phyloP scores from a whole-genome alignment of 2,329 filamentous ascomycete genomes.

The Venturia carpophila region DNA sequence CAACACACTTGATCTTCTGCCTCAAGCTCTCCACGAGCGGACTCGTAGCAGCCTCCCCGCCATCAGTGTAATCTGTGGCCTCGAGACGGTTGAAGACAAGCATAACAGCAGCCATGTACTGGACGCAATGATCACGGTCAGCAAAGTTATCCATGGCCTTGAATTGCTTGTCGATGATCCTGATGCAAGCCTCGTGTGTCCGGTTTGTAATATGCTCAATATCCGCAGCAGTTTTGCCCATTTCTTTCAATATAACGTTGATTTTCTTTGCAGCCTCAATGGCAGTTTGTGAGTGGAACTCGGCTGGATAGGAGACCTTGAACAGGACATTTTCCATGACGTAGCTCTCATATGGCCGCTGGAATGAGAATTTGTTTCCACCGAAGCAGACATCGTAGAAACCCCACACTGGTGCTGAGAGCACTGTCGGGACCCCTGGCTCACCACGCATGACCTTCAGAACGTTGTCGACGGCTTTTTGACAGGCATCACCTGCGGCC shows the following conservation, averaged over 20 bases:
- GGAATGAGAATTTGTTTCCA: slow-evolving; percentile 85
- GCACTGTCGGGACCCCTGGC: slow-evolving; percentile 80
- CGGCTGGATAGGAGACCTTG: slow-evolving; percentile 98
- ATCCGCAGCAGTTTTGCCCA: slow-evolving; percentile 87
- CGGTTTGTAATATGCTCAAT: slow-evolving; percentile 86
- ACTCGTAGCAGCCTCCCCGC: slow-evolving; percentile 83
- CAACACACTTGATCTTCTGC: slow-evolving; percentile 89
- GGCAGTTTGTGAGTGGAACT: slow-evolving; percentile 98
- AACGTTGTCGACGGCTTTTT: slow-evolving; percentile 84
- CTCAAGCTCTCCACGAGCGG: slow-evolving; percentile 83
- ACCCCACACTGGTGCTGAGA: slow-evolving; percentile 89
- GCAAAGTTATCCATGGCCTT: slow-evolving; percentile 99
- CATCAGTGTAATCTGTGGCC: slow-evolving; percentile 88
- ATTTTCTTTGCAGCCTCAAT: slow-evolving; percentile 91
- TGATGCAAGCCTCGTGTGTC: slow-evolving; percentile 95
- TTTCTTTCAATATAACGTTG: slow-evolving; percentile 68
- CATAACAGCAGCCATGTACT: slow-evolving; percentile 97
- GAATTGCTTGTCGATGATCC: slow-evolving; percentile 99
- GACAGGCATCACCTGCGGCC: slow-evolving; percentile 96
- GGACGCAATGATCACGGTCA: slow-evolving; percentile 95
- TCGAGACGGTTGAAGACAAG: slow-evolving; percentile 89
- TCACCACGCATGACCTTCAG: slow-evolving; percentile 90
- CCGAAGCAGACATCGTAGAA: slow-evolving; percentile 99
- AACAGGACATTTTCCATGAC: slow-evolving; percentile 99
- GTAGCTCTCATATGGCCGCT: slow-evolving; percentile 93